These are phyloP conservation scores for Pythium oligandrum DNA, from an alignment of 352 stramenopile species.

Conservation along the genomic window DNA sequence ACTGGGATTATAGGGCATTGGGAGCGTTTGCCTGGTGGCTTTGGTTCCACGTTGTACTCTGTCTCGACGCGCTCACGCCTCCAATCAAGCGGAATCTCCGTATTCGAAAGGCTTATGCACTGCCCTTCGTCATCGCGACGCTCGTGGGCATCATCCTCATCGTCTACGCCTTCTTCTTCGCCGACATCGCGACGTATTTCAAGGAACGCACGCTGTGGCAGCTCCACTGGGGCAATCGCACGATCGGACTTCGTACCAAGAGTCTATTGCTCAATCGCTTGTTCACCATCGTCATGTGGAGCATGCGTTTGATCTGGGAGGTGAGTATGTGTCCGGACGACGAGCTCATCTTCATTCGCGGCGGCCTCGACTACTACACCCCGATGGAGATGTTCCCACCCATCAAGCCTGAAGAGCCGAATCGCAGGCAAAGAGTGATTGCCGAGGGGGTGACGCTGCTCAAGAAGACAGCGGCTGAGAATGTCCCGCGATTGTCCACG, in stretches of 20 bases:
- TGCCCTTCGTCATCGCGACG: constrained; percentile 16
- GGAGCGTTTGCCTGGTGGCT: constrained; percentile 21
- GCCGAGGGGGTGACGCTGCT: too few relatives aligned
- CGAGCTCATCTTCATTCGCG: constrained; percentile 34
- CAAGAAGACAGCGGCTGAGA: too few relatives aligned
- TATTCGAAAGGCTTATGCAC: constrained; percentile 20
- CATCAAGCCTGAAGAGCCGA: too few relatives aligned
- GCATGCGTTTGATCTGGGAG: constrained; percentile 29
- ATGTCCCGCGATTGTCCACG: too few relatives aligned
- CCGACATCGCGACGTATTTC: constrained; percentile 17
- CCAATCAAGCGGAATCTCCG: constrained; percentile 11
- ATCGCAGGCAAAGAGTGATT: too few relatives aligned
- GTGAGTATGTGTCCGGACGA: constrained; percentile 23
- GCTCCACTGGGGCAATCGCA: constrained; percentile 15
- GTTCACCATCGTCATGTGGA: constrained; percentile 43
- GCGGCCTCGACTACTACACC: constrained; percentile 37
- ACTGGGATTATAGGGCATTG: constrained; percentile 22
- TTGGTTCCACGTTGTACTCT: constrained; percentile 28
- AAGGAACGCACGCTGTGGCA: constrained; percentile 23
- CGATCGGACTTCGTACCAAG: constrained; percentile 27
- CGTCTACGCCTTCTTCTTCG: constrained; percentile 27
- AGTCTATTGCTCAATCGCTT: constrained; percentile 35
- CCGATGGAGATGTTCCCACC: constrained; percentile 41
- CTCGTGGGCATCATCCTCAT: constrained; percentile 18
- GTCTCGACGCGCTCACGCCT: constrained; percentile 27